Base-by-base conservation (phyloP, 2,329 filamentous ascomycete genomes). In the Verticillium nonalfalfae region DNA sequence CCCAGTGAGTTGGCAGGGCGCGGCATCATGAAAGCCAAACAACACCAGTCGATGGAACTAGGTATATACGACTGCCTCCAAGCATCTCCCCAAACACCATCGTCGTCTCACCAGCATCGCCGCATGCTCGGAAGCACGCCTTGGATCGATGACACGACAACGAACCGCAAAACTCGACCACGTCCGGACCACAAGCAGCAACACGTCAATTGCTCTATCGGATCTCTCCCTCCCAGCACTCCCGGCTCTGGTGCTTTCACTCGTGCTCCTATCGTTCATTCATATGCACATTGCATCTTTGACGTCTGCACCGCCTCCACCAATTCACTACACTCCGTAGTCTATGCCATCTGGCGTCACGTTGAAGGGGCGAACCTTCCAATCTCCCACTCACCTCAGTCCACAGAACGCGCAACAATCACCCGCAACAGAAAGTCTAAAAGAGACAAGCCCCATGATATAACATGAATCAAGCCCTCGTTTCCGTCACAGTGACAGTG, bases 361-460 rank as follows among this genome's bases (percentile, higher is more conserved):
- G 63, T 65, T 62, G 62, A 65, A 65, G 63, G 63, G 63, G 63
- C 60, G 63, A 58, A 50, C 33, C 61, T 59, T 50, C 31, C 15
- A 3, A 56, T 33, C 45, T 21, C 3, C 18, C 1, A 13, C n/a
- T 11, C 26, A 31, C 26, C 26, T 3, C 26, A 34, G 33, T n/a
- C 56, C 55, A 34, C 38, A 11, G 1, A 31, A 35, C 56, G 6
- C 33, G 36, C 15, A 60, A 50, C 58, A 59, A 58, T 56, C 60
- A 63, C 61, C 60, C 60, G 61, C 59, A 63, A 56, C 18, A 56
- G 59, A 58, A 45, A 45, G 34, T 7, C 21, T 26, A 18, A 15
- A 36, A 26, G 31, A 57, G n/a, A 7, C n/a, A 14, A 26, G 18
- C 14, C 14, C 31, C 4, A 45, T 13, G 15, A 7, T 15, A 13